Base-by-base conservation (phyloP, 352 stramenopile genomes). In the Phytophthora vignae region DNA sequence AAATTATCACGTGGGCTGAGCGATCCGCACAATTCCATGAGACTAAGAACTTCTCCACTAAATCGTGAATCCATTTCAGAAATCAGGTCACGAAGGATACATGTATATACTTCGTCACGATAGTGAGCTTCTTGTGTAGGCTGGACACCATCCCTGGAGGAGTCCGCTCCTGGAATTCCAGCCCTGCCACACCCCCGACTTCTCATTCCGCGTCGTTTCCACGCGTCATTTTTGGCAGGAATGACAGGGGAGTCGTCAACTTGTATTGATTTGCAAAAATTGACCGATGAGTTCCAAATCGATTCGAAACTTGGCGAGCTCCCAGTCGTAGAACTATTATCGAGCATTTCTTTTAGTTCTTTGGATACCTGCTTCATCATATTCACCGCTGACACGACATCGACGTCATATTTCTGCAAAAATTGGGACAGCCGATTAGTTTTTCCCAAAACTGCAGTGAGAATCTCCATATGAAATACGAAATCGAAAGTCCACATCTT, bases 401-500 rank as follows among this genome's bases (percentile, higher is more conserved):
- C 58, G n/a, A 64, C 29, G 36, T 56, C 29, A 11, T 44, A 25
- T 49, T 48, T 36, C 22, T 64, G 44, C 4, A 49, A n/a, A n/a
- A n/a, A n/a, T n/a, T n/a, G n/a, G n/a, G n/a, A n/a, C n/a, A n/a
- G n/a, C n/a, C n/a, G n/a, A n/a, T n/a, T n/a, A n/a, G n/a, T n/a
- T n/a, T n/a, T n/a, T n/a, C n/a, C n/a, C n/a, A n/a, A n/a, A n/a
- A n/a, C n/a, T n/a, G n/a, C n/a, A n/a, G n/a, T n/a, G n/a, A n/a
- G n/a, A n/a, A n/a, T n/a, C n/a, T n/a, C n/a, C n/a, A n/a, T n/a
- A n/a, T n/a, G n/a, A n/a, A n/a, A n/a, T n/a, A n/a, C n/a, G n/a
- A n/a, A n/a, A n/a, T n/a, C n/a, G n/a, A n/a, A n/a, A n/a, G n/a
- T n/a, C n/a, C n/a, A n/a, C n/a, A n/a, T n/a, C n/a, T n/a, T n/a